These are phyloP conservation scores for Monilinia aucupariae DNA, from an alignment of 2,329 filamentous ascomycete species.

Conservation along the genomic window DNA sequence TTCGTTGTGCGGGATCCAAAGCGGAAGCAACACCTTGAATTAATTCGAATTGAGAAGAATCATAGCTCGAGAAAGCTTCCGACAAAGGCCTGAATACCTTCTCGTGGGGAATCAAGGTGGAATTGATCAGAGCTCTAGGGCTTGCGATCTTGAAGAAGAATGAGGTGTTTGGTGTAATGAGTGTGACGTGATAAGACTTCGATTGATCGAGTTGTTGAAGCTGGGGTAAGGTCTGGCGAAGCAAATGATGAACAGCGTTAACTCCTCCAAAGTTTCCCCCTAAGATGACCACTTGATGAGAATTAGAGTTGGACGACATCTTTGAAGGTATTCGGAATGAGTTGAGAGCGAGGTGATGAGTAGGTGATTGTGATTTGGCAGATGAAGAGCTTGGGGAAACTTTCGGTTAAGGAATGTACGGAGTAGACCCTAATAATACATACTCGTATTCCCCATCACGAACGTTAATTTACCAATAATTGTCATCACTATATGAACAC, in stretches of 20 bases:
- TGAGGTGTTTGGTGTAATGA: conserved; percentile 41
- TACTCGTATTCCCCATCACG: too few relatives aligned
- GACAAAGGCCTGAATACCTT: conserved; percentile 43
- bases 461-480: neutral
- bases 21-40: conserved; percentile 39
- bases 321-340: neutral
- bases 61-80: conserved; percentile 39
- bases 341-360: neutral
- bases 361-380: neutral
- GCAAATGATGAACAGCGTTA: conserved; percentile 46
- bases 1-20: conserved; percentile 36
- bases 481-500: neutral
- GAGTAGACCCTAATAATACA: too few relatives aligned
- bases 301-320: conserved; percentile 6
- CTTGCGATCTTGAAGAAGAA: conserved; percentile 41
- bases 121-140: conserved; percentile 44
- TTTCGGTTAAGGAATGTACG: too few relatives aligned
- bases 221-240: conserved; percentile 45
- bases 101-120: conserved; percentile 40
- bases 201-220: conserved; percentile 31
- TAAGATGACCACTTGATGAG: conserved; percentile 43
- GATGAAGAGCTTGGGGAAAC: too few relatives aligned
- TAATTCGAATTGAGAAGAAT: conserved; percentile 38
- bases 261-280: conserved; percentile 49
- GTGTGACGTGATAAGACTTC: conserved; percentile 38